Conservation (phyloP, 2,329 filamentous ascomycete genomes). For the Penicillium sp. region DNA sequence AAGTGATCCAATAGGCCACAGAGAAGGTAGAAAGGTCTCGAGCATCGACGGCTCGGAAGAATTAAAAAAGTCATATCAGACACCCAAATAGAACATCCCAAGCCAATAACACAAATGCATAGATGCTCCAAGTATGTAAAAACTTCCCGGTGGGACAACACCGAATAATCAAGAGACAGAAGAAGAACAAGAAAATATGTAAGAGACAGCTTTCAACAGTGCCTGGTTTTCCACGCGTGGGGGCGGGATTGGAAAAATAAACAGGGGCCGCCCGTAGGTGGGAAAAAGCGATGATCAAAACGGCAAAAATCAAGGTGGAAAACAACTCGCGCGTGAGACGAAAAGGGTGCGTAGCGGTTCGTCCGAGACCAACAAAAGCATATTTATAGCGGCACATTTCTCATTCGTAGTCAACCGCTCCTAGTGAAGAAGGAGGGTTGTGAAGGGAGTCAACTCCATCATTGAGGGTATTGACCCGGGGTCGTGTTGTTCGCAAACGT, state of each 20-base stretch:
- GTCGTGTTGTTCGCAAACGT: constrained; percentile 52
- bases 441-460: constrained; percentile 30
- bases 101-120: constrained; percentile 35
- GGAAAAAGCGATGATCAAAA: constrained; percentile 11
- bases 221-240: constrained; percentile 25
- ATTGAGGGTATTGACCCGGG: constrained; percentile 47
- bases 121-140: constrained; percentile 36
- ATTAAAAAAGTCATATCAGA: constrained; percentile 35
- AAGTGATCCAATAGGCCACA: constrained; percentile 9
- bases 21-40: constrained; percentile 23
- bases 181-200: constrained; percentile 29
- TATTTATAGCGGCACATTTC: constrained; percentile 34
- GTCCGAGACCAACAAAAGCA: constrained; percentile 29
- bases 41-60: constrained; percentile 22
- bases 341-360: constrained; percentile 30
- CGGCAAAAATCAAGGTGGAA: constrained; percentile 9
- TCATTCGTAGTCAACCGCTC: constrained; percentile 31
- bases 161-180: constrained; percentile 31
- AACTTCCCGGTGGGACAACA: constrained; percentile 27
- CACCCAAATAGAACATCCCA: constrained; percentile 31
- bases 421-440: not conserved
- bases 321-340: constrained; percentile 12
- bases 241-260: constrained; percentile 23
- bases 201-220: constrained; percentile 20
- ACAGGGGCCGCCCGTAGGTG: constrained; percentile 13